Evolutionary conservation across 176 grass and related monocot genomes (phyloP).

Genomic region (Carex parvula): DNA sequence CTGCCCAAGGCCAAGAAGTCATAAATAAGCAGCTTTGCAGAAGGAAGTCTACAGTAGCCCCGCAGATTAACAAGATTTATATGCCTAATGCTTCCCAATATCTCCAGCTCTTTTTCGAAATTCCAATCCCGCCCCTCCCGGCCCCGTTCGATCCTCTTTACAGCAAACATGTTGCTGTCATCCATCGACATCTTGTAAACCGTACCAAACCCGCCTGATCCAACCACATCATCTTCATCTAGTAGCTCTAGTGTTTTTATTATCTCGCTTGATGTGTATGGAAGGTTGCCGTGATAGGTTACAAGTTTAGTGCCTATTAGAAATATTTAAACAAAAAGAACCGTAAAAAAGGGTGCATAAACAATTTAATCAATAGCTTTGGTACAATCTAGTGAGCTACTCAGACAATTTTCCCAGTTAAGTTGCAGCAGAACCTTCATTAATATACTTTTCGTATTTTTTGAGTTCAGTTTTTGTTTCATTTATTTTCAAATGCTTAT

Average conservation of each 20-base stretch:
- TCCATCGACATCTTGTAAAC: conserved; percentile 98
- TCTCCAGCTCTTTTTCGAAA: conserved; percentile 91
- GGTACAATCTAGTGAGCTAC: neutral
- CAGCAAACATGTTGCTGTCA: conserved; percentile 63
- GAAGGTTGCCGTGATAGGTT: conserved; percentile 90
- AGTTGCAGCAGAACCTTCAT: neutral
- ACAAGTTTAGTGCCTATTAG: conserved; percentile 79
- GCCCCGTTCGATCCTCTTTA: conserved; percentile 76
- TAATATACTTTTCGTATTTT: neutral
- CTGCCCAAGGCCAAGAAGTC: conserved; percentile 82
- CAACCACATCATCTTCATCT: conserved; percentile 76
- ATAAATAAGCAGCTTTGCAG: conserved; percentile 73
- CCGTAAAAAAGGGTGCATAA: neutral
- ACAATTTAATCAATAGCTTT: neutral
- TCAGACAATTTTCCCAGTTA: neutral
- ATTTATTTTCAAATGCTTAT: neutral
- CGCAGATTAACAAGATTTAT: conserved; percentile 90
- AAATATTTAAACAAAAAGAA: neutral
- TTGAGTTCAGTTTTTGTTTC: neutral
- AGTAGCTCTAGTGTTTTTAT: conserved; percentile 81
- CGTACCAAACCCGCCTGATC: conserved; percentile 81
- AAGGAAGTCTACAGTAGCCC: conserved; percentile 67
- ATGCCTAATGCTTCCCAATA: conserved; percentile 86
- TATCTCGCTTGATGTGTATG: conserved; percentile 82
- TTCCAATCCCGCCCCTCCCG: conserved; percentile 48